Percentiles rank a stretch among this genome's conserved stretches.
phyloP scores from a whole-genome alignment of 2,329 filamentous ascomycete genomes.

The Fonsecaea multimorphosa region DNA sequence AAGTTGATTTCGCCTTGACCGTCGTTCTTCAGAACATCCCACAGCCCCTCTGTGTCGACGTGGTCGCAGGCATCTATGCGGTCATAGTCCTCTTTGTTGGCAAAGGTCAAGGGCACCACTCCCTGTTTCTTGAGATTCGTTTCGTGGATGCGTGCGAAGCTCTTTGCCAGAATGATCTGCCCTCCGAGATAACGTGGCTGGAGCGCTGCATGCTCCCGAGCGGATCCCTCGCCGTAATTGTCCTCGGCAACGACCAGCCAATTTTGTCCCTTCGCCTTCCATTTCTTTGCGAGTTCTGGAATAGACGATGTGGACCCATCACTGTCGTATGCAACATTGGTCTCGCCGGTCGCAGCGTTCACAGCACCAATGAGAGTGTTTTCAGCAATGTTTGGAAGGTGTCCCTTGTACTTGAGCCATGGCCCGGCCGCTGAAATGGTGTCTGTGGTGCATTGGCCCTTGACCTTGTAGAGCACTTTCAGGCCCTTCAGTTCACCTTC shows the following conservation, averaged over 20 bases:
- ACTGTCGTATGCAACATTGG: slow-evolving; percentile 88
- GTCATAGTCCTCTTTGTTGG: slow-evolving; percentile 85
- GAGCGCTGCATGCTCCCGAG: slow-evolving; percentile 85
- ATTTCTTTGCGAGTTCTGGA: slow-evolving; percentile 82
- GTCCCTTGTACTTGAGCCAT: slow-evolving; percentile 99
- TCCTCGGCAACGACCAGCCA: slow-evolving; percentile 98
- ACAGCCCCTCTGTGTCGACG: slow-evolving; percentile 80
- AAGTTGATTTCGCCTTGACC: slow-evolving; percentile 80
- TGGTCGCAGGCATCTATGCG: slow-evolving; percentile 80
- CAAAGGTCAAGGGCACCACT: slow-evolving; percentile 91
- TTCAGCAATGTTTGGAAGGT: slow-evolving; percentile 94
- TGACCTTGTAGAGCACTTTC: slow-evolving; percentile 91
- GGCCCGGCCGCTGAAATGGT: slow-evolving; percentile 96
- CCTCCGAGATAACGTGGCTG: slow-evolving; percentile 91
- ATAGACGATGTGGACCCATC: slow-evolving; percentile 78
- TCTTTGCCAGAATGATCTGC: slow-evolving; percentile 81
- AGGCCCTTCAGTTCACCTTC: slow-evolving; percentile 74
- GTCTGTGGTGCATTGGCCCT: slow-evolving; percentile 97
- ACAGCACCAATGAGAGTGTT: slow-evolving; percentile 96
- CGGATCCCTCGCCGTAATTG: slow-evolving; percentile 93
- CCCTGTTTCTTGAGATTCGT: slow-evolving; percentile 98
- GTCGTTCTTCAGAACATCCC: slow-evolving; percentile 77
- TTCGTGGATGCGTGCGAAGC: slow-evolving; percentile 91
- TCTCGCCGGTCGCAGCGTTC: slow-evolving; percentile 89
- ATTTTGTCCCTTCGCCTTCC: slow-evolving; percentile 74